phyloP scores from a whole-genome alignment of 768 basidiomycete species.

The Phlebiopsis gigantea region DNA sequence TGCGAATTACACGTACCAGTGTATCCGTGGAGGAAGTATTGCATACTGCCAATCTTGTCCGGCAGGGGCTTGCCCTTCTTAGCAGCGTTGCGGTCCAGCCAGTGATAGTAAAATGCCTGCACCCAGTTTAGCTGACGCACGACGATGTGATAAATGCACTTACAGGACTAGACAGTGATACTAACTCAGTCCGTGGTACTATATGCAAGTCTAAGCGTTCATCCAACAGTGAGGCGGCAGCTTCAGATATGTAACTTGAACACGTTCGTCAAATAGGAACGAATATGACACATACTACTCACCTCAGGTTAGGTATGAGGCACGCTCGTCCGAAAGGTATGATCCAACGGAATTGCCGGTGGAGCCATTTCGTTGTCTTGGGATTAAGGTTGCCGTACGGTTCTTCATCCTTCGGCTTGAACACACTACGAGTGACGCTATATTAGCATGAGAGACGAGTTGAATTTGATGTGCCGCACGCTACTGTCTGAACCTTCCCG shows the following conservation, averaged over 20 bases:
- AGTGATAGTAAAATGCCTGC: conserved; percentile 90
- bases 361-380: conserved; percentile 87
- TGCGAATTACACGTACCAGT: conserved; percentile 42
- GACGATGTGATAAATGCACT: not conserved
- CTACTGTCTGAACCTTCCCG: conserved; percentile 71
- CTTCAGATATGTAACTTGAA: conserved; percentile 79
- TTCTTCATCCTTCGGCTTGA: conserved; percentile 90
- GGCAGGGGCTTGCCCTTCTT: conserved; percentile 83
- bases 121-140: not conserved
- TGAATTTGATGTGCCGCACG: conserved; percentile 40
- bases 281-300: conserved; percentile 1
- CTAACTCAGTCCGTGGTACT: conserved; percentile 82
- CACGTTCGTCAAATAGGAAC: conserved; percentile 1
- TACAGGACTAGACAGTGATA: conserved; percentile 71
- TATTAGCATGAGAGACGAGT: not conserved
- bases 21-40: conserved; percentile 82
- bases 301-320: conserved; percentile 87
- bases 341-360: conserved; percentile 83
- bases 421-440: conserved; percentile 47
- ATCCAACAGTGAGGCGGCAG: conserved; percentile 83
- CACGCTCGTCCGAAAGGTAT: conserved; percentile 89
- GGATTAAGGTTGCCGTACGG: conserved; percentile 87
- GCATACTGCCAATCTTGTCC: conserved; percentile 89
- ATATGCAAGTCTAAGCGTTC: conserved; percentile 68
- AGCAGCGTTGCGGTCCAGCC: conserved; percentile 75